Conservation (phyloP, 2,329 filamentous ascomycete genomes). For the Uncinocarpus reesii region DNA sequence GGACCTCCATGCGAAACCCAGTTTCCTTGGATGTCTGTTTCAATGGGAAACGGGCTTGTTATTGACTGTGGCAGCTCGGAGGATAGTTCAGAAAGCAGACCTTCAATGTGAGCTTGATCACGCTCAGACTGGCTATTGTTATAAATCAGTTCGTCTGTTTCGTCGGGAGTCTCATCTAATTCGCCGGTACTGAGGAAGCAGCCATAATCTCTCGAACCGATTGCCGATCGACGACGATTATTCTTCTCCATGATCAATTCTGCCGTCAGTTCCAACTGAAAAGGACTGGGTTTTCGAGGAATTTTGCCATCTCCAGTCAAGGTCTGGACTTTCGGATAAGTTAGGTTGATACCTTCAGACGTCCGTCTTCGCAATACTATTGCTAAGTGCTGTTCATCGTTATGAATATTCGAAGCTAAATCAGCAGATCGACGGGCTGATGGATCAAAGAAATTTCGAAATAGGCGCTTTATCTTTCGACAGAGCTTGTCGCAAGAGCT, state of each 20-base stretch:
- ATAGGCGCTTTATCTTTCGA: background rate
- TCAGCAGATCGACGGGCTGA: background rate
- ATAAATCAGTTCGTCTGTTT: background rate
- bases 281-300: conserved; percentile 7
- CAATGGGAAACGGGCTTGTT: conserved; percentile 2
- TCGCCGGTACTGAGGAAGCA: conserved; percentile 4
- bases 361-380: conserved; percentile 1
- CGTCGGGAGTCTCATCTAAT: conserved; percentile 2
- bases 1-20: background rate
- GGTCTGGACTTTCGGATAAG: conserved; percentile 6
- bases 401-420: background rate
- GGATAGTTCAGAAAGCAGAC: background rate
- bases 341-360: conserved; percentile 13
- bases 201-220: conserved; percentile 9
- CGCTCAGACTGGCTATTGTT: background rate
- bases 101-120: conserved; percentile 5
- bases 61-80: conserved; percentile 6
- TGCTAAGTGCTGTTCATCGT: background rate
- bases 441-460: background rate
- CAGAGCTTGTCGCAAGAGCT: background rate
- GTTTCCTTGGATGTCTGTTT: background rate
- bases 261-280: conserved; percentile 4
- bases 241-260: background rate
- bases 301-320: conserved; percentile 11
- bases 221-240: background rate